These are phyloP conservation scores for Corylus avellana DNA, from an alignment of 306 rosid genomes.

Conservation along the genomic window DNA sequence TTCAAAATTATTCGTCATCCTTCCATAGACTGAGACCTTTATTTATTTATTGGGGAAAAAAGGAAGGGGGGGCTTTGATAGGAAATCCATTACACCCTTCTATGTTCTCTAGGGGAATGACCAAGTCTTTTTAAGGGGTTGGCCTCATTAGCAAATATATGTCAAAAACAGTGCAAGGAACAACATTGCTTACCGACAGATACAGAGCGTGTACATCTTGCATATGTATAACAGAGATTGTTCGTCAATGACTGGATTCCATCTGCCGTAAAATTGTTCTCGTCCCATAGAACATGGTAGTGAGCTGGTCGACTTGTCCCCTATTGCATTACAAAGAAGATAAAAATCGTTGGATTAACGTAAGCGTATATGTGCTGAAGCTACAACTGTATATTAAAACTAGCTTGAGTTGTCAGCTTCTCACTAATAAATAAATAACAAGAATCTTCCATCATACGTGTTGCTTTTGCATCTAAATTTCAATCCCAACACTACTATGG, in stretches of 20 bases:
- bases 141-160: conserved; percentile 1
- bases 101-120: conserved; percentile 7
- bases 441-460: background rate
- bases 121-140: background rate
- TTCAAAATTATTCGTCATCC: background rate
- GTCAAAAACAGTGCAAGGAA: conserved; percentile 3
- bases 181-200: conserved; percentile 70
- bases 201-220: conserved; percentile 89
- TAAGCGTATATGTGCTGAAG: background rate
- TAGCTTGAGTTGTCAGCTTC: background rate
- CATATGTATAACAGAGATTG: conserved; percentile 89
- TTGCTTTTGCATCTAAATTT: background rate
- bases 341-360: background rate
- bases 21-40: background rate
- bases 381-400: background rate
- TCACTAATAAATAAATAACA: background rate
- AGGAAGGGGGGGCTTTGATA: background rate
- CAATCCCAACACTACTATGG: background rate
- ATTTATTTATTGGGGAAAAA: too few relatives aligned
- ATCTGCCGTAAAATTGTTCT: conserved; percentile 87
- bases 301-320: conserved; percentile 96
- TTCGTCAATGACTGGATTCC: conserved; percentile 87
- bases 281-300: conserved; percentile 94
- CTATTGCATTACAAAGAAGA: conserved; percentile 32
- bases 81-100: background rate